Evolutionary conservation across 2,329 filamentous ascomycete genomes (phyloP).

Genomic region (Gnomoniopsis smithogilvyi): DNA sequence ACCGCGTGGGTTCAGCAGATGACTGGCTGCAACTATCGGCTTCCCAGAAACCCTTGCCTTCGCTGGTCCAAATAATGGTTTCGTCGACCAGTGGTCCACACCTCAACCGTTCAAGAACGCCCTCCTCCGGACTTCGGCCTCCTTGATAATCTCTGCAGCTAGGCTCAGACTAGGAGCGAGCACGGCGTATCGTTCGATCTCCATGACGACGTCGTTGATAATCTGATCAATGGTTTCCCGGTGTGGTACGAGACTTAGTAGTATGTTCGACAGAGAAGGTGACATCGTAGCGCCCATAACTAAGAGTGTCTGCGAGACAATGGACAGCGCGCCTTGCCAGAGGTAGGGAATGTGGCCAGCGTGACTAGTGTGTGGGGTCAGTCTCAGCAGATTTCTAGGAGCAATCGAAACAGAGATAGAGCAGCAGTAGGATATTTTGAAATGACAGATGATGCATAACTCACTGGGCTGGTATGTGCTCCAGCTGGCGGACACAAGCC

Average conservation of each 20-base stretch:
- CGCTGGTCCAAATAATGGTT: neutral
- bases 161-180: slow-evolving; percentile 73
- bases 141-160: slow-evolving; percentile 76
- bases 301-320: slow-evolving; percentile 76
- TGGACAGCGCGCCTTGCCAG: slow-evolving; percentile 80
- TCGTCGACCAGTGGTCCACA: neutral
- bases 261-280: slow-evolving; percentile 63
- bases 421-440: neutral
- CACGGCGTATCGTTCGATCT: slow-evolving; percentile 71
- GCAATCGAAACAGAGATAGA: slow-evolving; percentile 5
- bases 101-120: slow-evolving; percentile 53
- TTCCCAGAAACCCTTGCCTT: neutral
- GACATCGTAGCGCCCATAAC: slow-evolving; percentile 86
- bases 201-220: slow-evolving; percentile 72
- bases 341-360: slow-evolving; percentile 82
- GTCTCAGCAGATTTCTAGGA: neutral
- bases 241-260: slow-evolving; percentile 54
- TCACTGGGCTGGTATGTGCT: slow-evolving; percentile 75
- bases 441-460: slow-evolving; percentile 28
- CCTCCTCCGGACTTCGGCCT: slow-evolving; percentile 71
- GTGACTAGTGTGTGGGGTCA: slow-evolving; percentile 46
- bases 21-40: neutral
- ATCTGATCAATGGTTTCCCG: slow-evolving; percentile 68
- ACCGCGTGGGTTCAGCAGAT: neutral
- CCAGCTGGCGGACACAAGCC: slow-evolving; percentile 74